A percentile compares a stretch with the other conserved stretches of the same genome.
Evolutionary conservation across 306 rosid species (phyloP).

Genomic region (Lathyrus oleraceus): DNA sequence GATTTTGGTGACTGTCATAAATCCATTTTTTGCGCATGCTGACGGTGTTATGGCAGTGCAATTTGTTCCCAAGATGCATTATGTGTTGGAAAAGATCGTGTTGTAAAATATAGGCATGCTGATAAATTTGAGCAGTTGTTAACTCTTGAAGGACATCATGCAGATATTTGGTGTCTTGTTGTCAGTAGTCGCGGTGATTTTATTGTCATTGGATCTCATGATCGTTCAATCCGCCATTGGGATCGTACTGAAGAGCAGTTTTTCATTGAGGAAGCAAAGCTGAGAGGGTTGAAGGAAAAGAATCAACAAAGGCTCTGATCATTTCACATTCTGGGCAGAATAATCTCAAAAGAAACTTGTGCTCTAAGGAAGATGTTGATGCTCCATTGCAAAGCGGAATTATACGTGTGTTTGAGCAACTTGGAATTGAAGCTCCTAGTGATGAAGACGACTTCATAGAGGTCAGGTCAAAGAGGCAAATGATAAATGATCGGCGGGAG

Average conservation of each 20-base stretch:
- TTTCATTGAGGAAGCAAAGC: slow-evolving; percentile 70
- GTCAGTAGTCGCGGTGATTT: slow-evolving; percentile 86
- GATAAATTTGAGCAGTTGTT: slow-evolving; percentile 90
- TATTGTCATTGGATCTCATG: too few species aligned
- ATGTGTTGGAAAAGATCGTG: slow-evolving; percentile 84
- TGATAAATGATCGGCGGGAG: slow-evolving; percentile 91
- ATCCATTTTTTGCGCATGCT: too few species aligned
- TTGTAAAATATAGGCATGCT: slow-evolving; percentile 92
- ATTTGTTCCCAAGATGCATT: slow-evolving; percentile 84
- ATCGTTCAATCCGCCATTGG: slow-evolving; percentile 95
- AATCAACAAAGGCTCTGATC: slow-evolving; percentile 48
- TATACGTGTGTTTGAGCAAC: slow-evolving; percentile 88
- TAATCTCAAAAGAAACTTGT: slow-evolving; percentile 66
- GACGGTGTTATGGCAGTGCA: slow-evolving; percentile 90
- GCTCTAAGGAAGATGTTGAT: slow-evolving; percentile 82
- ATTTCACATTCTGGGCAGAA: slow-evolving; percentile 61
- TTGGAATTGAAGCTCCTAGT: slow-evolving; percentile 97
- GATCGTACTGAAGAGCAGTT: slow-evolving; percentile 97
- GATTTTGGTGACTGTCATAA: too few species aligned
- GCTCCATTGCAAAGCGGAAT: slow-evolving; percentile 95
- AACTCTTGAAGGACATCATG: slow-evolving; percentile 96
- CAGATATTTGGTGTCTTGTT: slow-evolving; percentile 90
- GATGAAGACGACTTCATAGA: slow-evolving; percentile 96
- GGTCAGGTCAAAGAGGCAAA: slow-evolving; percentile 96
- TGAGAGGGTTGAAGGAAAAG: slow-evolving; percentile 63